Evolutionary conservation across 805 yeast genomes (phyloP).

Genomic region (Phaffomyces antillensis): DNA sequence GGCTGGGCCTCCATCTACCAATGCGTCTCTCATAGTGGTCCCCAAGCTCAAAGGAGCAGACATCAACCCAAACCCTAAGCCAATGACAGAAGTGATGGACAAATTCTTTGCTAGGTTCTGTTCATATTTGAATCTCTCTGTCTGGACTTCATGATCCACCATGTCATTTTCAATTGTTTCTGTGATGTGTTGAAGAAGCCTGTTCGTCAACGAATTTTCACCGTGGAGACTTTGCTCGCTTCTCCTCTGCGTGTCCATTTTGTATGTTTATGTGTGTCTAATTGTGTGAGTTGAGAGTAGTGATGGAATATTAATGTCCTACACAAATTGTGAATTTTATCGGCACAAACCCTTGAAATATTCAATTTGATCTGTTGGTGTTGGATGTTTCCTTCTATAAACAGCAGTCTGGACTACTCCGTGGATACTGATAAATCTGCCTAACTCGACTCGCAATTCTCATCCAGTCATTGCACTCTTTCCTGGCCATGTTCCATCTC

Average conservation of each 20-base stretch:
- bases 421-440: too few relatives aligned
- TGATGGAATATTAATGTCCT: too few relatives aligned
- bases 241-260: neutral
- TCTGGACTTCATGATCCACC: conserved; percentile 31
- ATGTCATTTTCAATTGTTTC: conserved; percentile 20
- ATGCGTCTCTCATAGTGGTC: conserved; percentile 62
- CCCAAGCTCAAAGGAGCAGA: conserved; percentile 77
- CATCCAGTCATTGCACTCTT: neutral
- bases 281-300: too few relatives aligned
- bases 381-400: too few relatives aligned
- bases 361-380: too few relatives aligned
- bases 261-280: neutral
- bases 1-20: conserved; percentile 70
- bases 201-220: conserved; percentile 6
- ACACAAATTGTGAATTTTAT: too few relatives aligned
- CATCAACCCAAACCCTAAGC: conserved; percentile 75
- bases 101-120: conserved; percentile 64
- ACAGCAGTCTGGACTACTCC: too few relatives aligned
- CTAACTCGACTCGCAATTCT: too few relatives aligned
- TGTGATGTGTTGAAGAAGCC: conserved; percentile 14
- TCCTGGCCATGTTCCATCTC: neutral
- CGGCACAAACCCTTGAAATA: too few relatives aligned
- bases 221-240: conserved; percentile 1
- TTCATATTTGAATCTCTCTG: conserved; percentile 68
- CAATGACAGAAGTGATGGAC: conserved; percentile 64